Percentiles rank a stretch among this genome's conserved stretches.
These are phyloP conservation scores for Xenoacremonium recifei DNA, from an alignment of 2,329 filamentous ascomycete species.

Conservation along the genomic window DNA sequence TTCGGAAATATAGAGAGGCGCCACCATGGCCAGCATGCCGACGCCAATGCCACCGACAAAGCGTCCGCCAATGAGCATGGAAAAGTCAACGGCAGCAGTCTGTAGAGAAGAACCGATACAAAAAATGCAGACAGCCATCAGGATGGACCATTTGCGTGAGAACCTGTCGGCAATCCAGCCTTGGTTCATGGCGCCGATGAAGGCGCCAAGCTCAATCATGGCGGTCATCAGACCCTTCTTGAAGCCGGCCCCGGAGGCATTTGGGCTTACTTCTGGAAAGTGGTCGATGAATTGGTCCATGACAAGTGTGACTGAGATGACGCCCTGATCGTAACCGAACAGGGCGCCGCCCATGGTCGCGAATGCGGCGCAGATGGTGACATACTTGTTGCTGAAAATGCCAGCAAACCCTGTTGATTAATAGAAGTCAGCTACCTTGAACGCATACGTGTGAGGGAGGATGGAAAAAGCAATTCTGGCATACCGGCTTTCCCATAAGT, in stretches of 20 bases:
- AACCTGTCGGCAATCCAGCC: slow-evolving; percentile 8
- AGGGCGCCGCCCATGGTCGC: slow-evolving; percentile 1
- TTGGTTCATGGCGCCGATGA: slow-evolving; percentile 18
- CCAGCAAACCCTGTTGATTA: slow-evolving; percentile 1
- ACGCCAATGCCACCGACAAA: slow-evolving; percentile 55
- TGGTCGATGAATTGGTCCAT: slow-evolving; percentile 42
- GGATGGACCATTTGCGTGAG: slow-evolving; percentile 48
- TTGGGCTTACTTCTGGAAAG: slow-evolving; percentile 31
- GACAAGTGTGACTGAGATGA: slow-evolving; percentile 41
- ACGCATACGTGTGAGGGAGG: too few species aligned
- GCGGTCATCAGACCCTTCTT: slow-evolving; percentile 38
- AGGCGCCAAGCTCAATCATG: slow-evolving; percentile 40
- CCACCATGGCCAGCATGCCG: slow-evolving; percentile 48
- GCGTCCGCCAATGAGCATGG: slow-evolving; percentile 51
- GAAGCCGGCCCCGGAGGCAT: slow-evolving; percentile 11
- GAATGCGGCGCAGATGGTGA: slow-evolving; percentile 8
- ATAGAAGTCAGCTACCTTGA: neutral
- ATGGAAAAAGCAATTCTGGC: neutral
- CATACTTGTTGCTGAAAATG: slow-evolving; percentile 10
- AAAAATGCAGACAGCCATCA: slow-evolving; percentile 51
- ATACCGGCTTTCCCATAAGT: slow-evolving; percentile 6
- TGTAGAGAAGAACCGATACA: slow-evolving; percentile 54
- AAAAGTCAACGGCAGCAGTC: slow-evolving; percentile 45
- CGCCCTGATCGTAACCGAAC: slow-evolving; percentile 32
- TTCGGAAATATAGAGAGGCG: slow-evolving; percentile 27